Base-by-base conservation (phyloP, 495 filamentous ascomycete species). In the Achaetomiella virescens region DNA sequence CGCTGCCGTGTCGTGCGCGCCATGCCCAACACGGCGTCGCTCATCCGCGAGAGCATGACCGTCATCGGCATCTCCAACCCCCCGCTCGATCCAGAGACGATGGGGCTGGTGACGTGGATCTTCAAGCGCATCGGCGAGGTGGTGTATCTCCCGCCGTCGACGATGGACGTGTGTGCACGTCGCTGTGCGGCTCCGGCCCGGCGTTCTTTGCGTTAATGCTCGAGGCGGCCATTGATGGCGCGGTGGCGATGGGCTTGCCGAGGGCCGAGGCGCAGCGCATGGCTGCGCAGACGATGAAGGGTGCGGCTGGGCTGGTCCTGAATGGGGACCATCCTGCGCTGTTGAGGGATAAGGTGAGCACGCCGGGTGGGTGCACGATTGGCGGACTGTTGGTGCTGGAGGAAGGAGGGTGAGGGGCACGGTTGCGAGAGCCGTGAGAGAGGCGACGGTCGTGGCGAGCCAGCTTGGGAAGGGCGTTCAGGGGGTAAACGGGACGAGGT, bases 331-430 rank as follows among this genome's bases (percentile, higher is more conserved):
- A 90, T 64, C 88, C 88, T 6, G 88, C 88, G 6, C 62, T 91
- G 41, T 66, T 91, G 46, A 76, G 83, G 50, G 88, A 92, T 52
- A 89, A 89, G 71, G 86, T 92, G 15, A 82, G 75, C 52, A 91
- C 89, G 7, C 88, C 88, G 0, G 88, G 87, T 6, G 88, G 88
- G 2, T 91, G 88, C 66, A 91, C 87, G 12, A 90, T 90, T 61
- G 84, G 83, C 1, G 88, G 89, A 3, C 62, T 91, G 61, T 60
- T 89, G 53, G 86, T 89, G 29, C 69, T 92, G 12, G 88, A 92
- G 68, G 89, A 92, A 61, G 87, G 85, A 74, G 79, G 1, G 84
- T 91, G 27, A 78, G 87, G 57, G 83, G 84, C 0, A 83, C 81
- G 7, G 78, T 91, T 22, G 78, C 86, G 11, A 82, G 81, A 65